phyloP scores from a whole-genome alignment of 305 asterid species.

The Monarda citriodora region DNA sequence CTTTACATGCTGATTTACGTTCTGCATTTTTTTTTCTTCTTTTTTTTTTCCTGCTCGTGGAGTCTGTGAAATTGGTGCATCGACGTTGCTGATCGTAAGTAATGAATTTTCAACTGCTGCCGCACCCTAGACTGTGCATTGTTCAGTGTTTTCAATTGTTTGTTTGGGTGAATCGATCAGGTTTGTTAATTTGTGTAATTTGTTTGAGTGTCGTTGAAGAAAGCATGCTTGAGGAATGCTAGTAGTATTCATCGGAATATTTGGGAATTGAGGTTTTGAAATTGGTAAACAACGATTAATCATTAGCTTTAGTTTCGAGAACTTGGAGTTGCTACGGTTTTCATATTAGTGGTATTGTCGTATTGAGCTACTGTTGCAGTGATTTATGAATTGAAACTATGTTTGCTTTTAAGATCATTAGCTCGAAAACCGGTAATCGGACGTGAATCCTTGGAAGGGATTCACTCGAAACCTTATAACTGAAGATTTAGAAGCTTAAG shows the following conservation, averaged over 20 bases:
- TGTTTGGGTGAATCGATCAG: neutral
- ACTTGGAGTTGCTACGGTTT: neutral
- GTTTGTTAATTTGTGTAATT: constrained; percentile 2
- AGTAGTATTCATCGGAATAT: neutral
- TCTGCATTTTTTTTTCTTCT: constrained; percentile 21
- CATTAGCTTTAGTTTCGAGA: neutral
- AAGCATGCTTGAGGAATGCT: neutral
- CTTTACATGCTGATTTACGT: constrained; percentile 1
- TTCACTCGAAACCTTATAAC: neutral
- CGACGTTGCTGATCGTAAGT: constrained; percentile 4
- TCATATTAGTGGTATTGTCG: constrained; percentile 2
- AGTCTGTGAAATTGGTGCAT: constrained; percentile 5
- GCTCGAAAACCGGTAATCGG: neutral
- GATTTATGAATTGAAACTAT: neutral
- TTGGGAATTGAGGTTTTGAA: constrained; percentile 3
- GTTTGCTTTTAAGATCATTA: constrained; percentile 7
- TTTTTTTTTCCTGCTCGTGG: neutral
- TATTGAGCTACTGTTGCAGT: neutral
- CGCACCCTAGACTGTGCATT: neutral
- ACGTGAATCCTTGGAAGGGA: neutral
- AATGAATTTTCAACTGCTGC: constrained; percentile 9
- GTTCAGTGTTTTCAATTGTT: neutral
- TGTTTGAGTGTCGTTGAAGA: constrained; percentile 6
- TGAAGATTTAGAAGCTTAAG: neutral
- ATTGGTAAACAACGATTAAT: neutral